Conservation (phyloP, 192 early-diverging fungal species). For the Cetraspora pellucida region DNA sequence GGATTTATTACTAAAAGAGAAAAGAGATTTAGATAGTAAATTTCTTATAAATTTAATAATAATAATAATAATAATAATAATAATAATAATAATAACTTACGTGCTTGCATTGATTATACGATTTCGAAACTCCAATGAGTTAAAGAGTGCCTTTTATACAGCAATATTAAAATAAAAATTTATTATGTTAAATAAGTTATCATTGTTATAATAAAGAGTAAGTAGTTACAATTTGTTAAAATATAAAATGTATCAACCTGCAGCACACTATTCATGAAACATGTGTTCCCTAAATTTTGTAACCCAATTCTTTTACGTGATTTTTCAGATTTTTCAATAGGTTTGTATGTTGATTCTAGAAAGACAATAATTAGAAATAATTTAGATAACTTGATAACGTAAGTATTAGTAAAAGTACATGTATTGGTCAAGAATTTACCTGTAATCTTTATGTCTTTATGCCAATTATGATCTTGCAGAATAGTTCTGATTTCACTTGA, state of each 20-base stretch:
- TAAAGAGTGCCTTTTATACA: constrained; percentile 22
- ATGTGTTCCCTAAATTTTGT: constrained; percentile 84
- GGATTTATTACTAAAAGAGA: background rate
- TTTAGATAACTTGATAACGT: too few species aligned
- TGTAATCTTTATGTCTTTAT: background rate
- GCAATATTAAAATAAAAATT: background rate
- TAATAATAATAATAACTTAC: background rate
- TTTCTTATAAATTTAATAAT: background rate
- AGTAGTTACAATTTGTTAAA: background rate
- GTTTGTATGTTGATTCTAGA: background rate
- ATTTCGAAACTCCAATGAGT: constrained; percentile 15
- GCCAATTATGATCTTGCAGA: background rate
- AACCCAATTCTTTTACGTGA: constrained; percentile 51
- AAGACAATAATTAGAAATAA: background rate
- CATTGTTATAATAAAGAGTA: background rate
- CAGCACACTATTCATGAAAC: constrained; percentile 84
- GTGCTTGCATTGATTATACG: background rate
- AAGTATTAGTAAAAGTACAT: background rate
- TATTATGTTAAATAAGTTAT: background rate
- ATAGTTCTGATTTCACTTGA: background rate
- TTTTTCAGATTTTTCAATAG: background rate
- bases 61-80: background rate
- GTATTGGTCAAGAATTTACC: background rate
- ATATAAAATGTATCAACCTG: constrained; percentile 51
- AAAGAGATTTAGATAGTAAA: background rate